Percentiles rank a stretch among this genome's conserved stretches.
Conservation (phyloP, 306 rosid species). For the Vigna trinervia region DNA sequence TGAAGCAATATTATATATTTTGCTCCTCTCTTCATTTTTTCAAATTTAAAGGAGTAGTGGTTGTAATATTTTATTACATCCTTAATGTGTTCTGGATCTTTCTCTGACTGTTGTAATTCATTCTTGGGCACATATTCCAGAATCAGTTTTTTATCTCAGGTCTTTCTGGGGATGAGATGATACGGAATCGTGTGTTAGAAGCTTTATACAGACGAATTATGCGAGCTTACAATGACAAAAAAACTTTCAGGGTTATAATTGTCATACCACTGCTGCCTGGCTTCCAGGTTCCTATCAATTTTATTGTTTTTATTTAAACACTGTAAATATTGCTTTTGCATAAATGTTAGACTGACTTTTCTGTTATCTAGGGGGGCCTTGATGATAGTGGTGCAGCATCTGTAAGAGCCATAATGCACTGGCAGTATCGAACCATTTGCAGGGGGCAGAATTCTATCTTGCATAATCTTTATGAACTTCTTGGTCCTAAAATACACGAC, state of each 20-base stretch:
- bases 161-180: constrained; percentile 85
- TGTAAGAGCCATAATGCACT: constrained; percentile 98
- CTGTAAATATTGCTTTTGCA: constrained; percentile 34
- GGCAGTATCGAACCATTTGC: constrained; percentile 97
- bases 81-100: constrained; percentile 16
- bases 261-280: constrained; percentile 98
- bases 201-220: constrained; percentile 76
- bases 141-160: constrained; percentile 99
- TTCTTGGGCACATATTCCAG: constrained; percentile 65
- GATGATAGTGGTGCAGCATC: constrained; percentile 99
- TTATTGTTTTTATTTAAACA: constrained; percentile 34
- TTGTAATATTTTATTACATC: constrained; percentile 13
- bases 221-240: constrained; percentile 87
- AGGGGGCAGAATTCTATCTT: constrained; percentile 84
- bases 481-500: constrained; percentile 81
- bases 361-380: constrained; percentile 83
- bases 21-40: not conserved
- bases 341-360: constrained; percentile 43
- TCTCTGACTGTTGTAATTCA: constrained; percentile 47
- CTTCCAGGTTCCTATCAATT: constrained; percentile 76
- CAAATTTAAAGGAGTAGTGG: not conserved
- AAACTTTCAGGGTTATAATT: constrained; percentile 83
- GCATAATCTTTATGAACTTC: constrained; percentile 73
- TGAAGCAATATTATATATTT: constrained; percentile 16
- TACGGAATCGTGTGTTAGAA: constrained; percentile 89